Conservation (phyloP, 768 basidiomycete genomes). For the Solioccasus polychromus region DNA sequence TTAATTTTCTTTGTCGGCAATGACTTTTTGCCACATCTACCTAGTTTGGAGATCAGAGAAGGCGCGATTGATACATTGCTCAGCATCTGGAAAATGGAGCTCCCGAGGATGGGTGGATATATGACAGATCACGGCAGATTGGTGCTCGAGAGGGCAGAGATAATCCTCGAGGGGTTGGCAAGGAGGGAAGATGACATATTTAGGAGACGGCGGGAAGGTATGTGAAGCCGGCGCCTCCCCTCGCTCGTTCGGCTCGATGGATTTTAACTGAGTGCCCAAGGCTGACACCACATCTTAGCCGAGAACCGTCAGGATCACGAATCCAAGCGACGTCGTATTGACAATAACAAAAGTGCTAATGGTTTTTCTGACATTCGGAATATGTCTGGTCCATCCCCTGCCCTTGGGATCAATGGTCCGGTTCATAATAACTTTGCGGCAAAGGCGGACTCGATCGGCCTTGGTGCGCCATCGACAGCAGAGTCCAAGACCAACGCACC, state of each 20-base stretch:
- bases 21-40: slow-evolving; percentile 95
- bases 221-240: slow-evolving; percentile 33
- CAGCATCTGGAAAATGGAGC: slow-evolving; percentile 91
- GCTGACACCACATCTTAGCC: slow-evolving; percentile 45
- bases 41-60: slow-evolving; percentile 97
- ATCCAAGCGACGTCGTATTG: slow-evolving; percentile 81
- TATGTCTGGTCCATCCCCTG: slow-evolving; percentile 28
- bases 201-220: slow-evolving; percentile 85
- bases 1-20: slow-evolving; percentile 99
- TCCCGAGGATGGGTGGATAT: slow-evolving; percentile 97
- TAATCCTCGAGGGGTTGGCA: slow-evolving; percentile 96
- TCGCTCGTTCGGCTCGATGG: slow-evolving; percentile 1
- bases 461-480: slow-evolving; percentile 59
- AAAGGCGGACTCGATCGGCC: slow-evolving; percentile 73
- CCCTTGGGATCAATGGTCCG: slow-evolving; percentile 28
- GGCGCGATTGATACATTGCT: slow-evolving; percentile 97
- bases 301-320: slow-evolving; percentile 93
- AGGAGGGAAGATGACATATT: slow-evolving; percentile 95
- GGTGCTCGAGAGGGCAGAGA: slow-evolving; percentile 81
- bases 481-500: slow-evolving; percentile 58
- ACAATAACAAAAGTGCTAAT: slow-evolving; percentile 43
- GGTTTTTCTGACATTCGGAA: slow-evolving; percentile 35
- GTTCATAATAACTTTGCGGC: slow-evolving; percentile 64
- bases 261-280: slow-evolving; percentile 5
- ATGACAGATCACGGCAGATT: slow-evolving; percentile 90